phyloP scores from a whole-genome alignment of 2,329 filamentous ascomycete genomes.

The Paecilomyces formosus region DNA sequence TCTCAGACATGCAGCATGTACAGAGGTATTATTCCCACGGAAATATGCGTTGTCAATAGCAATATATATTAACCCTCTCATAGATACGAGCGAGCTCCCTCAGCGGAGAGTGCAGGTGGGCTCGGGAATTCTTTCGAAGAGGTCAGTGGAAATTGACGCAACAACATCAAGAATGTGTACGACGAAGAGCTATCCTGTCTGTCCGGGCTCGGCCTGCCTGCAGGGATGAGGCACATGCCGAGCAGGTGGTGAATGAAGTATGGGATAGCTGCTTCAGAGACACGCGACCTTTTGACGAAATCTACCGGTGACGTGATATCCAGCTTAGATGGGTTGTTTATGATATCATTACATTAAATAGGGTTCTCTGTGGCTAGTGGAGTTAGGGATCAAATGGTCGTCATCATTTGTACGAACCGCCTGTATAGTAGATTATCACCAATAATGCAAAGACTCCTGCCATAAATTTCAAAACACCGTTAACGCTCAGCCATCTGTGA shows the following conservation, averaged over 20 bases:
- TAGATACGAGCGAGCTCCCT: slow-evolving; percentile 89
- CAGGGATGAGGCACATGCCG: slow-evolving; percentile 78
- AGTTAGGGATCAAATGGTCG: neutral
- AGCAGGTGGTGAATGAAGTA: slow-evolving; percentile 89
- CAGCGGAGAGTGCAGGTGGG: slow-evolving; percentile 89
- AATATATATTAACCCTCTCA: neutral
- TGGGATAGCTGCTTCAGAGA: slow-evolving; percentile 97
- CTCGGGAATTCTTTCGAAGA: slow-evolving; percentile 73
- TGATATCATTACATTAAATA: neutral
- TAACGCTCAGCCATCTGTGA: neutral
- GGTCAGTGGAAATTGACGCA: slow-evolving; percentile 84
- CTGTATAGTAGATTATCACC: neutral
- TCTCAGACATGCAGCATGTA: slow-evolving; percentile 84
- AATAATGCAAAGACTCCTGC: neutral
- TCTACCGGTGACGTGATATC: slow-evolving; percentile 58
- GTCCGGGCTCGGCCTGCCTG: slow-evolving; percentile 71
- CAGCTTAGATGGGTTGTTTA: neutral
- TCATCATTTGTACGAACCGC: neutral
- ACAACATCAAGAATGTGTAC: slow-evolving; percentile 89
- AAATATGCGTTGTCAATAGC: neutral
- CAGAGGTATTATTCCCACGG: slow-evolving; percentile 57
- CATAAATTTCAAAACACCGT: neutral
- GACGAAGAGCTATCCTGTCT: slow-evolving; percentile 69
- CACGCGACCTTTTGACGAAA: slow-evolving; percentile 92
- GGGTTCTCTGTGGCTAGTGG: neutral